These are phyloP conservation scores for Geotrichum carabidarum DNA, from an alignment of 1,139 yeast genomes.

Conservation along the genomic window DNA sequence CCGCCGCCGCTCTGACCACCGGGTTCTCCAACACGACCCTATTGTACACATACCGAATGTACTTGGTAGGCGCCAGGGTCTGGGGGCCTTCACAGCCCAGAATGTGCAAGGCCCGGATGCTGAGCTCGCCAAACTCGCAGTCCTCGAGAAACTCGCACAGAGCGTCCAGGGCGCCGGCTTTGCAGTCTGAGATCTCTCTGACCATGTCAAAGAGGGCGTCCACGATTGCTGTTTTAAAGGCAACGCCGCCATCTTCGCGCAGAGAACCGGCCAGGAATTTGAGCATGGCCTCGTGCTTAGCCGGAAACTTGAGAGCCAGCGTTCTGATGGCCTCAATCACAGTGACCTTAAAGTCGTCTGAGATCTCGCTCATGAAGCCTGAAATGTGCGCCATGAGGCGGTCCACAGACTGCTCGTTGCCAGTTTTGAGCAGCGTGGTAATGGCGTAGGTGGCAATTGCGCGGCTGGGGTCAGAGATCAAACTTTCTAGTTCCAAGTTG, in stretches of 20 bases:
- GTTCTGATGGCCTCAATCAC: constrained; percentile 93
- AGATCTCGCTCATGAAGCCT: constrained; percentile 84
- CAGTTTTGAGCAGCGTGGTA: constrained; percentile 90
- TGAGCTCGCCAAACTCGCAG: constrained; percentile 90
- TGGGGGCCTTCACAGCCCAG: constrained; percentile 93
- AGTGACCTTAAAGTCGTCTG: constrained; percentile 91
- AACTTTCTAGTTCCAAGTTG: constrained; percentile 75
- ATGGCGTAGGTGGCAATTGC: constrained; percentile 96
- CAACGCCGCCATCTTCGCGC: constrained; percentile 84
- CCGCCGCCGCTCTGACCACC: constrained; percentile 92
- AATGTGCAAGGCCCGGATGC: constrained; percentile 84
- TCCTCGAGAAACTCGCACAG: constrained; percentile 97
- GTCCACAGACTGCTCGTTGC: constrained; percentile 86
- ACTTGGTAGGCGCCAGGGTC: constrained; percentile 79
- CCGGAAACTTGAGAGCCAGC: constrained; percentile 87
- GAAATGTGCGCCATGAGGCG: constrained; percentile 82
- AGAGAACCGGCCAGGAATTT: constrained; percentile 76
- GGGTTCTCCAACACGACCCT: constrained; percentile 94
- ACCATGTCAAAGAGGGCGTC: constrained; percentile 91
- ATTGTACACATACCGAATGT: constrained; percentile 93
- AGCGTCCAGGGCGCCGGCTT: constrained; percentile 77
- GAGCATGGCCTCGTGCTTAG: constrained; percentile 78
- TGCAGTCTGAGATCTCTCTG: constrained; percentile 76
- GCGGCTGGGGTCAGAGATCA: constrained; percentile 83
- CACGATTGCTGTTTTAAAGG: constrained; percentile 77